Evolutionary conservation across 345 rosid genomes (phyloP), one percentile per base, ranked within the genome.

Genomic region (Dimocarpus longan): DNA sequence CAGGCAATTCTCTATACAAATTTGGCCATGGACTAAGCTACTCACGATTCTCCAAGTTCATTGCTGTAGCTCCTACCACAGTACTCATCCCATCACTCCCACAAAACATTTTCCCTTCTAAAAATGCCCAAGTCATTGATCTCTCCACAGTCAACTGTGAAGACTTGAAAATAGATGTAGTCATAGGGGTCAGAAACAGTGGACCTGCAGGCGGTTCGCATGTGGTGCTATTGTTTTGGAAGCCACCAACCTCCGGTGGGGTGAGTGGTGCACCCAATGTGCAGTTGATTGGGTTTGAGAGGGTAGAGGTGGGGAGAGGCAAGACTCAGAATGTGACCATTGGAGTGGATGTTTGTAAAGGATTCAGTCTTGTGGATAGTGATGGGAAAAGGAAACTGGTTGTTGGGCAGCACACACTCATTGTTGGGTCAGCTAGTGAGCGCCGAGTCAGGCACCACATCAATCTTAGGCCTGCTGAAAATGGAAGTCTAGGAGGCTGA

Each of bases 21-120:
- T 90, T 87, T 40, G 92, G 93, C 10, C 87, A 84, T 40, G 93
- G 92, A 7, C 84, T 87, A 43, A 87, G 91, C 82, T 90, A 89
- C 80, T 77, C 92, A 69, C 50, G 70, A 9, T 88, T 84, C 82
- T 81, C 86, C 72, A 84, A 79, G 39, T 81, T 73, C 78, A 72
- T 90, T 62, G 46, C 73, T 50, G 82, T 83, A 1, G 83, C 87
- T 32, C 88, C 89, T 11, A 66, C 85, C 15, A 85, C 85, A 3
- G 1, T 87, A 43, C 66, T 62, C 15, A 37, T 86, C 37, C 52
- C 24, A 15, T 48, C 57, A 59, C 19, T 8, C 9, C 78, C 67
- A 15, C 21, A 57, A 26, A 44, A 37, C 7, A 21, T 80, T 26
- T 32, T 24, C 65, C 12, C 78, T 19, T 4, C 68, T 13, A 24